phyloP scores from a whole-genome alignment of 208 protist species.

The Leishmania major region DNA sequence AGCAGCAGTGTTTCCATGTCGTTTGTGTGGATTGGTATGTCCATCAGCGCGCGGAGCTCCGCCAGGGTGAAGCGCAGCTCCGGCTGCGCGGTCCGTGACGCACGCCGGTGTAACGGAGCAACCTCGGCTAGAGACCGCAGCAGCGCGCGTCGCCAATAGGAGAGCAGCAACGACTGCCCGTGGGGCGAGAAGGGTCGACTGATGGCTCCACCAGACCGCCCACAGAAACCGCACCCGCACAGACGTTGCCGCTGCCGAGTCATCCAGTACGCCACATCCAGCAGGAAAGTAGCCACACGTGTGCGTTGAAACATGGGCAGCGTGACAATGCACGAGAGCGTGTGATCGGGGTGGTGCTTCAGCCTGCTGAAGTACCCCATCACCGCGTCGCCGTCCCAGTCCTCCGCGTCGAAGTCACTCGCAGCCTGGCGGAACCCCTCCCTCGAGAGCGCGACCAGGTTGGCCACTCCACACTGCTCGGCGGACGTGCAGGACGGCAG shows the following conservation, averaged over 20 bases:
- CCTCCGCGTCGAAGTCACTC: conserved; percentile 43
- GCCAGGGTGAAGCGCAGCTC: conserved; percentile 17
- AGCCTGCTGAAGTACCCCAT: conserved; percentile 71
- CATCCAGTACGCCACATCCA: conserved; percentile 67
- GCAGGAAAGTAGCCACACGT: conserved; percentile 54
- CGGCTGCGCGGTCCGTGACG: conserved; percentile 5
- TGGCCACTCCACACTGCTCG: not conserved
- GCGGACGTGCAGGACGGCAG: not conserved
- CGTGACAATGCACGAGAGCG: conserved; percentile 72
- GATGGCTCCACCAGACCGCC: conserved; percentile 46
- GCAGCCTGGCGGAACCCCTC: conserved; percentile 42
- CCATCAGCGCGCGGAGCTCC: conserved; percentile 31
- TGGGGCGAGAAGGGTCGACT: conserved; percentile 74
- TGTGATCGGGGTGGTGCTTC: conserved; percentile 66
- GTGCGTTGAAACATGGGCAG: conserved; percentile 68
- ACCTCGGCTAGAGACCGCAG: conserved; percentile 22
- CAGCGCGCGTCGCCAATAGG: conserved; percentile 61
- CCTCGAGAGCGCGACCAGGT: conserved; percentile 3
- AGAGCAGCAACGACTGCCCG: conserved; percentile 58
- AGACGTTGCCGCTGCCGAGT: conserved; percentile 47
- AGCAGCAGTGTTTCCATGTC: conserved; percentile 42
- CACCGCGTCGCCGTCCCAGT: conserved; percentile 63
- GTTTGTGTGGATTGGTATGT: conserved; percentile 36
- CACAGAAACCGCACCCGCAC: conserved; percentile 64
- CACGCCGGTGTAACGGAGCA: conserved; percentile 12